Base-by-base conservation (phyloP, 2,329 filamentous ascomycete species). In the Domatiomyces globalis region DNA sequence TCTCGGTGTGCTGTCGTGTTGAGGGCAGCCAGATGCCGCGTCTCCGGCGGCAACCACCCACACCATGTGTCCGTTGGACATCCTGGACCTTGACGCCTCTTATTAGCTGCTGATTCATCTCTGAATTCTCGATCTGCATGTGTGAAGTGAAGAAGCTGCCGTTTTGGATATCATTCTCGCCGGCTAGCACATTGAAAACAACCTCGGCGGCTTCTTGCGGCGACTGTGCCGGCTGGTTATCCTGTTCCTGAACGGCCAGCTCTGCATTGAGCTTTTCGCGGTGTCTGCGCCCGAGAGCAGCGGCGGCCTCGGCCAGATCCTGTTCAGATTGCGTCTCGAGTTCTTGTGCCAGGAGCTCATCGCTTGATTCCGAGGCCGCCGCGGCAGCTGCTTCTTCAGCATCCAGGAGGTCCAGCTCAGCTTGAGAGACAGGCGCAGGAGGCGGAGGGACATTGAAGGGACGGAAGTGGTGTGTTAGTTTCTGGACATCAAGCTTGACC, bases 401-500 rank as follows among this genome's bases (percentile, higher is more conserved):
- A 46, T 66, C 63, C 48, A 65, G 70, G 27, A 67, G 61, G 47
- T 66, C 63, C 46, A 65, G 62, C 55, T 69, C 64, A 53, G 65
- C 61, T 43, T 69, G 65, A 58, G 70, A 67, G 57, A 80, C 71
- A 1, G 85, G 78, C 54, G 80, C 71, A 0, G 90, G 92, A 44
- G 83, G 71, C 18, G 89, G 86, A n/a, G 90, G 92, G 19, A 87
- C 84, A 51, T 81, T 78, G 72, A 94, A 96, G 5, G 89, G 89
- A 46, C 82, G 71, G 62, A 90, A 85, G 55, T 80, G 77, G 60
- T 79, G 81, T 17, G 80, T 77, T 69, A 85, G 78, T 62, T 82
- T 71, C 65, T 85, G 79, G 51, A 84, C 74, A 61, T 84, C 81
- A 53, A 85, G 71, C 59, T 79, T 79, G 56, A 85, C 67, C 62